These are phyloP conservation scores for Phaeosphaeriaceae sp. DNA, from an alignment of 2,329 filamentous ascomycete species.

Conservation along the genomic window DNA sequence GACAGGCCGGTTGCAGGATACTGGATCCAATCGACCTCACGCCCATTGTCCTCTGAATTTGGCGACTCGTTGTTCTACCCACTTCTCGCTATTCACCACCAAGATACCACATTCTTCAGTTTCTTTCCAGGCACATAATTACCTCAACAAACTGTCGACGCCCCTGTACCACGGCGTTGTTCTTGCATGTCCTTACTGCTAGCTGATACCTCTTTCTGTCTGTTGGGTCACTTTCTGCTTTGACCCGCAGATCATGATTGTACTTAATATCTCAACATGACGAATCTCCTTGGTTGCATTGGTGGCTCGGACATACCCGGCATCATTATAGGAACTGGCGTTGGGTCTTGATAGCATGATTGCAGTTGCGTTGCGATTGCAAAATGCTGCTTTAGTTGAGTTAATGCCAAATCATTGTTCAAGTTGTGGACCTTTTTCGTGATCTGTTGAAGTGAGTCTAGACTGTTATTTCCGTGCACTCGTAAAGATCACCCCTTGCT, in stretches of 20 bases:
- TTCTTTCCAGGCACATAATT: background rate
- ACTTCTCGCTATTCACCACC: background rate
- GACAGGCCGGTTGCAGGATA: background rate
- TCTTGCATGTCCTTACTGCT: background rate
- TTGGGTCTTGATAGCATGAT: background rate
- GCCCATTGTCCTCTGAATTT: background rate
- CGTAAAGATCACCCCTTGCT: too few relatives aligned
- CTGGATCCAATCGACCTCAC: too few relatives aligned
- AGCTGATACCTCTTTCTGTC: background rate
- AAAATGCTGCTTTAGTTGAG: background rate
- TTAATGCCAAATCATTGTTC: background rate
- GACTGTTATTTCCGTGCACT: too few relatives aligned
- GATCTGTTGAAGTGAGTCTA: background rate
- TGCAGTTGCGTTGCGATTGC: background rate
- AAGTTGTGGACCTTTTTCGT: background rate
- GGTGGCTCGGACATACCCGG: background rate
- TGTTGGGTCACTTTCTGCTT: background rate
- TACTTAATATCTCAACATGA: slow-evolving; percentile 1
- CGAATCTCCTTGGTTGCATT: slow-evolving; percentile 4
- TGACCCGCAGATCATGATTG: slow-evolving; percentile 1
- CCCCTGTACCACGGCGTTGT: background rate
- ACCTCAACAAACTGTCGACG: background rate
- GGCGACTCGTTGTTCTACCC: background rate
- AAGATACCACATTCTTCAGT: background rate
- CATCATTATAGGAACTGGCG: background rate